Percentiles rank a stretch among this genome's conserved stretches.
Conservation (phyloP, 805 yeast species). For the Zygosaccharomyces pseudorouxii region DNA sequence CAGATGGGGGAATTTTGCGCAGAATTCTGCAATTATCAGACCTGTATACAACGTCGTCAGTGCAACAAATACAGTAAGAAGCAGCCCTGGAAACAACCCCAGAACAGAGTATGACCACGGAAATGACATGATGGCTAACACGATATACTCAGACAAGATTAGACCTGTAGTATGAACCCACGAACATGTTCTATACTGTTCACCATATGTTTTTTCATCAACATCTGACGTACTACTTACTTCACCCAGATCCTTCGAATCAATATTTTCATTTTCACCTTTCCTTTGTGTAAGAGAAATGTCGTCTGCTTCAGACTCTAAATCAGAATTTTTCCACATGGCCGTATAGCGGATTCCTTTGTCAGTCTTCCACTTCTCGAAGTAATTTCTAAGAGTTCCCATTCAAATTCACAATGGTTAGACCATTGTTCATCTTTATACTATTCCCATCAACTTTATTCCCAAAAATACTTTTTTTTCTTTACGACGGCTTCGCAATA, state of each 20-base stretch:
- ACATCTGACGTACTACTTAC: constrained; percentile 9
- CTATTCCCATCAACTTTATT: not conserved
- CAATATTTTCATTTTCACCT: not conserved
- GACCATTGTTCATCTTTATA: not conserved
- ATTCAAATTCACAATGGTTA: not conserved
- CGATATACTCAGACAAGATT: constrained; percentile 54
- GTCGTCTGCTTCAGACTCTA: not conserved
- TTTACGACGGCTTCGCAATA: not conserved
- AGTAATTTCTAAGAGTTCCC: not conserved
- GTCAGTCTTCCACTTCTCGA: not conserved
- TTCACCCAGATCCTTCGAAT: constrained; percentile 5
- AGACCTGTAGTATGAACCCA: constrained; percentile 61
- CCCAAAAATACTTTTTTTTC: not conserved
- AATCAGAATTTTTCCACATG: not conserved
- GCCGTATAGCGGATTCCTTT: not conserved
- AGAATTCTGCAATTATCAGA: constrained; percentile 49
- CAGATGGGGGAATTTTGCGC: constrained; percentile 48
- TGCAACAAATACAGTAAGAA: constrained; percentile 49
- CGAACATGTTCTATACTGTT: constrained; percentile 49
- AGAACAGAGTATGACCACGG: constrained; percentile 61
- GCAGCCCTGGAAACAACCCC: constrained; percentile 55
- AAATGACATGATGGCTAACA: constrained; percentile 60
- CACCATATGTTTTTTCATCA: constrained; percentile 29
- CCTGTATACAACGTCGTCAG: constrained; percentile 53
- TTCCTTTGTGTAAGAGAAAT: not conserved